Evolutionary conservation across 345 rosid species (phyloP).

Genomic region (Ceriops tagal): DNA sequence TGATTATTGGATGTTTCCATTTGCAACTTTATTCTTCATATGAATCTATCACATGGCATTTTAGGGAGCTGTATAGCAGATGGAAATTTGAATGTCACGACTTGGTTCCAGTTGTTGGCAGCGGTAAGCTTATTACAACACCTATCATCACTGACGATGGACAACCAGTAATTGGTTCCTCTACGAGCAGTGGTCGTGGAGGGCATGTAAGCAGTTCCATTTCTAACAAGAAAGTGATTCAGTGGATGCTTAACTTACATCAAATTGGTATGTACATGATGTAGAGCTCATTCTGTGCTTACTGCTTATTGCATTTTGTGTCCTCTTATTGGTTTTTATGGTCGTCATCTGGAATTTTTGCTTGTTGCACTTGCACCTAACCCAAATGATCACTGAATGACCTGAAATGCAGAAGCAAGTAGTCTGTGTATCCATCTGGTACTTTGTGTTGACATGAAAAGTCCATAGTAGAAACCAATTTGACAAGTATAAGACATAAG

Average conservation of each 20-base stretch:
- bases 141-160: constrained; percentile 69
- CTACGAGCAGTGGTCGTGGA: constrained; percentile 19
- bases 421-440: neutral
- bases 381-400: neutral
- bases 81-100: constrained; percentile 79
- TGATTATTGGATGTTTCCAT: no score
- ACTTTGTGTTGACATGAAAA: neutral
- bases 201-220: constrained; percentile 36
- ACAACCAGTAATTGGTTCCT: constrained; percentile 42
- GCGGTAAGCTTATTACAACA: constrained; percentile 56
- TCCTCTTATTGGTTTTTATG: constrained; percentile 6
- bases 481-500: no score
- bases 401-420: neutral
- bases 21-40: no score
- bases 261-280: constrained; percentile 69
- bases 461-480: no score
- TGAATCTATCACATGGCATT: constrained; percentile 24
- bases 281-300: neutral
- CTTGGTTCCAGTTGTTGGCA: constrained; percentile 81
- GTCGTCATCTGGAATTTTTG: neutral
- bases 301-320: neutral
- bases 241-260: constrained; percentile 79
- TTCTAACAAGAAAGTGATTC: constrained; percentile 58
- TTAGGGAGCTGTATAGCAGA: constrained; percentile 67
- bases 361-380: neutral